Evolutionary conservation across 768 basidiomycete genomes (phyloP).

Genomic region (Strobilomyces dryophilus): DNA sequence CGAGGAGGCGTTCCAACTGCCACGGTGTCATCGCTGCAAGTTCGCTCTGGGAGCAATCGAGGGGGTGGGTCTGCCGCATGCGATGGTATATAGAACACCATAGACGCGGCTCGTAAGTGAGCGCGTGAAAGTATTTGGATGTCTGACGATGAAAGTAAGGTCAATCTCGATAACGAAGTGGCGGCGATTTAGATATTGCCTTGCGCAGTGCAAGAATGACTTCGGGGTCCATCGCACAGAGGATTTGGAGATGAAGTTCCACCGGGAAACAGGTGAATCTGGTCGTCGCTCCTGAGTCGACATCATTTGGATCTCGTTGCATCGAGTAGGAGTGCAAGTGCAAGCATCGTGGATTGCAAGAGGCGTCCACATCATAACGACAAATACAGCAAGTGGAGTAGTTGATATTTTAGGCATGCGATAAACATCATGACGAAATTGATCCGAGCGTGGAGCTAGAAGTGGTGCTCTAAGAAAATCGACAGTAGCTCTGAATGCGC

Average conservation of each 20-base stretch:
- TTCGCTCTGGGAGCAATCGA: conserved; percentile 5
- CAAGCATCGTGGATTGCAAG: neutral
- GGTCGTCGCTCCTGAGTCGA: neutral
- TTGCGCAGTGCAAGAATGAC: conserved; percentile 7
- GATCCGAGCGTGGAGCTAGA: conserved; percentile 2
- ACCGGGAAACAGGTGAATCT: neutral
- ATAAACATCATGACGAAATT: neutral
- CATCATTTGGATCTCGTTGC: neutral
- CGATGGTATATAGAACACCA: conserved; percentile 1
- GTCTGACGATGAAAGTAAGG: conserved; percentile 1
- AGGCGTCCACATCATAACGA: neutral
- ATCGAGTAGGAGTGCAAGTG: neutral
- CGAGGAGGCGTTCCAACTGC: conserved; percentile 4
- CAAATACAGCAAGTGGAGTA: neutral
- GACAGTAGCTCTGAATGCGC: conserved; percentile 52
- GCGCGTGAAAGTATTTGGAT: conserved; percentile 3
- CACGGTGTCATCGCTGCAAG: neutral
- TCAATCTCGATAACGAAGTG: neutral
- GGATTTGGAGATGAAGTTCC: conserved; percentile 6
- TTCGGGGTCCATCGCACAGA: conserved; percentile 2
- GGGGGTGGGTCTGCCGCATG: neutral
- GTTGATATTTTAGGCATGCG: neutral
- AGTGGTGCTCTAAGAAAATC: conserved; percentile 43
- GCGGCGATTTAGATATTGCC: neutral
- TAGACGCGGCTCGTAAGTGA: conserved; percentile 1